Base-by-base conservation (phyloP, 108 stramenopile genomes). In the Mediolabrus comicus region DNA sequence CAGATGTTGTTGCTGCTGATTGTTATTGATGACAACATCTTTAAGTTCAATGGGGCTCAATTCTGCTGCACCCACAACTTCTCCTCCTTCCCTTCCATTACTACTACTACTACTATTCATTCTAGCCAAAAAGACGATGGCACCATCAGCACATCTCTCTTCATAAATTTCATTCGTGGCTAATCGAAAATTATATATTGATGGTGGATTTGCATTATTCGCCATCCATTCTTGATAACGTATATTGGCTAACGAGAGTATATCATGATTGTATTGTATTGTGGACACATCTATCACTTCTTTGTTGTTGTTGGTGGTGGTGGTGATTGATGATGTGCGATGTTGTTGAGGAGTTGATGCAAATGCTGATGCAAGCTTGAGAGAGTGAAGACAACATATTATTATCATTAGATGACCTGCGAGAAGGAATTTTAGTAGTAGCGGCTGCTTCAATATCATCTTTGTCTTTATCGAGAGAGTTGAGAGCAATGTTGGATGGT, bases 21-120 rank as follows among this genome's bases (percentile, higher is more conserved):
- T 16, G 12, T 39, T 24, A 8, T 31, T 12, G 9, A 33, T 22
- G 24, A 78, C 7, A 5, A 61, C 62, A 49, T 56, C 71, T 19
- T 73, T 55, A 8, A 84, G 53, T 59, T 87, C 86, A 33, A 84
- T 72, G 10, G 84, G 84, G 59, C 83, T 87, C 38, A 87, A 75
- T 53, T 87, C 86, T 33, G 86, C 86, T 12, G 86, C 77, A 38
- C 86, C 86, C 11, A 83, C 82, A 3, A 36, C 62, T 29, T 19
- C 43, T 27, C 6, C 33, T 33, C 33, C n/a, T 53, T 12, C 12
- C 12, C 39, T 25, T 58, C 33, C 41, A 25, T 53, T 41, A 28
- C 29, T 56, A 26, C 13, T 55, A 24, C 41, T 25, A 3, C 3
- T 28, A 38, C 34, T 31, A 8, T 31, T 7, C 35, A 62, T 39